These are phyloP conservation scores for Colletotrichum musae DNA, from an alignment of 2,329 filamentous ascomycete species.

Conservation along the genomic window DNA sequence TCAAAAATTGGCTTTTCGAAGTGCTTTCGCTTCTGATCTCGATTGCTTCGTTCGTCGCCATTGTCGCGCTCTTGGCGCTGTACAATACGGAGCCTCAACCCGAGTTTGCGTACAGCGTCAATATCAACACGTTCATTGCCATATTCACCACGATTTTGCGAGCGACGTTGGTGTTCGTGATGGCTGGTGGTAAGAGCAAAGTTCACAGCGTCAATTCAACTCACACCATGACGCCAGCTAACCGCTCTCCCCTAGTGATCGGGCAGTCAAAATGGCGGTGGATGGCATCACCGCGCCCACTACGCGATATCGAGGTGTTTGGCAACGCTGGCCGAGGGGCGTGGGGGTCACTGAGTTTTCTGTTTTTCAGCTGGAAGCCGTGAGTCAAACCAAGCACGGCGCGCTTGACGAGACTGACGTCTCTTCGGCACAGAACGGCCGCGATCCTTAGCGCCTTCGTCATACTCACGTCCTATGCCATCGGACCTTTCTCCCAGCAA, in stretches of 20 bases:
- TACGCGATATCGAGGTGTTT: too few relatives aligned
- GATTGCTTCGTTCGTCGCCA: not conserved
- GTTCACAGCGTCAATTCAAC: too few relatives aligned
- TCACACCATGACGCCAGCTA: too few relatives aligned
- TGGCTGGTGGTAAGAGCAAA: not conserved
- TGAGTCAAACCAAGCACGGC: too few relatives aligned
- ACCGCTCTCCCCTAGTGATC: not conserved
- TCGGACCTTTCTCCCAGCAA: too few relatives aligned
- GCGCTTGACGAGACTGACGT: too few relatives aligned
- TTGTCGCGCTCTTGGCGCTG: not conserved
- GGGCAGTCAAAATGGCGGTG: not conserved
- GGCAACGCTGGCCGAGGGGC: too few relatives aligned
- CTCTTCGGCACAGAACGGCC: too few relatives aligned
- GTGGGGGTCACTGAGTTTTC: too few relatives aligned
- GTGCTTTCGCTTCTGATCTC: not conserved
- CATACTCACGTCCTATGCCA: too few relatives aligned
- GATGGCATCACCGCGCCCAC: not conserved
- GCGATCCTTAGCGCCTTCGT: too few relatives aligned
- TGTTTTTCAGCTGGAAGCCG: too few relatives aligned
- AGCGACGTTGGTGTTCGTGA: not conserved
- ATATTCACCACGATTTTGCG: not conserved
- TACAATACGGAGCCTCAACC: not conserved
- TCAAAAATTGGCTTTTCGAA: not conserved
- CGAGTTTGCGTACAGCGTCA: not conserved
- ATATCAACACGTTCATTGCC: not conserved